Base-by-base conservation (phyloP, 257 asterid genomes). In the Salvia miltiorrhiza region DNA sequence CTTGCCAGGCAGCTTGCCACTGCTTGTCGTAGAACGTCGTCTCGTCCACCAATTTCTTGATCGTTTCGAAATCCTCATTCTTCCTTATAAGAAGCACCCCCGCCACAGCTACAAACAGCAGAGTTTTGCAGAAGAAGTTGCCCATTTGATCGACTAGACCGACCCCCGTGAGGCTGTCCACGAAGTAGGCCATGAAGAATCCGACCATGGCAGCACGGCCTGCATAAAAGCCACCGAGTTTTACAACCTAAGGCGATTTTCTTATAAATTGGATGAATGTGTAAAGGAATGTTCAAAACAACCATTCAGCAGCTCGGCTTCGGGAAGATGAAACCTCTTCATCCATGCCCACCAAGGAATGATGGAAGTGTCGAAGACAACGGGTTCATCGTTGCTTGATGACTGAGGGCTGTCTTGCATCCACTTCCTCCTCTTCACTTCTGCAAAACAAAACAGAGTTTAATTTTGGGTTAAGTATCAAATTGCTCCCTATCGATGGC, bases 261-360 rank as follows among this genome's bases (percentile, higher is more conserved):
- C 9, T 6, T 1, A 61, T 5, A 41, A 20, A 35, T 13, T 30
- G 43, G 57, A 28, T 7, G 47, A n/a, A 53, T n/a, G n/a, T n/a
- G 43, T 5, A 44, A 49, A 43, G 21, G 19, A 52, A 58, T 50
- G 50, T 71, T 72, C 79, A 33, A 61, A 90, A 96, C 90, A 24
- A 90, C 99, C 97, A 24, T 93, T 93, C 4, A 93, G 99, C 33
- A 88, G 81, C 73, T 93, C 99, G 30, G 99, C 99, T 84, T 93
- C 99, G 2, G 99, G 97, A 50, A 93, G 99, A 84, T 93, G 99
- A 69, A 87, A 90, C 77, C 96, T 85, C 76, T 88, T 88, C 77
- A 85, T 82, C 96, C 99, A 93, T 69, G 94, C 93, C 99, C 99
- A 93, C 97, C 97, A 93, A 49, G 99, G 99, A 74, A 93, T 74